Evolutionary conservation across 140 eudicot species (phyloP), one percentile per base, ranked within the genome.

Genomic region (Bidens hawaiensis): DNA sequence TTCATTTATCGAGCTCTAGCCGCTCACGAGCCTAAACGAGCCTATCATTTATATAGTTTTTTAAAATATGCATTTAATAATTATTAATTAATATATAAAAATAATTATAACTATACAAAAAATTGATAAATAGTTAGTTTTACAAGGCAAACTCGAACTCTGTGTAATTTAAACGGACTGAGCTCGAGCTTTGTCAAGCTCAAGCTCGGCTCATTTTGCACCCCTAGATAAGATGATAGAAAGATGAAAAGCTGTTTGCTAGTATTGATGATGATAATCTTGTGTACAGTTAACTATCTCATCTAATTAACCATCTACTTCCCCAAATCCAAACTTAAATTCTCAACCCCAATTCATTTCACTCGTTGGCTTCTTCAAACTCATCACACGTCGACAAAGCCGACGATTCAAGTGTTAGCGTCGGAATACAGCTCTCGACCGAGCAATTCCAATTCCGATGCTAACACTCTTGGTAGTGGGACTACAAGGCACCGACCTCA

Each of bases 391-490:
- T 25, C 2, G 71, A 41, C 18, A 13, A 24, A 4, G 34, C 13
- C 3, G 41, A 27, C 1, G 79, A 40, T 14, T 79, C 72, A 42
- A 65, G 70, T 13, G 75, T 63, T 52, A 81, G 70, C 14, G 72
- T 71, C 30, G 93, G 83, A 24, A 83, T 78, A 64, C 88, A 83
- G 60, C 93, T 87, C 40, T 76, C 93, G 86, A 73, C n/a, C 91
- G n/a, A n/a, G n/a, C n/a, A n/a, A n/a, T 76, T 16, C 75, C 40
- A 22, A 86, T 62, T 15, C 54, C 73, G 2, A 6, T 25, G 1
- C 13, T 10, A 3, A 51, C 68, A 14, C n/a, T n/a, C n/a, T 1
- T 21, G 5, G 36, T 75, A 40, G 60, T 78, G 0, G 97, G 94
- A 50, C 89, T 90, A 28, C 80, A 51, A 2, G 96, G 94, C 80